Conservation (phyloP, 305 asterid species). For the Fraxinus nigra region DNA sequence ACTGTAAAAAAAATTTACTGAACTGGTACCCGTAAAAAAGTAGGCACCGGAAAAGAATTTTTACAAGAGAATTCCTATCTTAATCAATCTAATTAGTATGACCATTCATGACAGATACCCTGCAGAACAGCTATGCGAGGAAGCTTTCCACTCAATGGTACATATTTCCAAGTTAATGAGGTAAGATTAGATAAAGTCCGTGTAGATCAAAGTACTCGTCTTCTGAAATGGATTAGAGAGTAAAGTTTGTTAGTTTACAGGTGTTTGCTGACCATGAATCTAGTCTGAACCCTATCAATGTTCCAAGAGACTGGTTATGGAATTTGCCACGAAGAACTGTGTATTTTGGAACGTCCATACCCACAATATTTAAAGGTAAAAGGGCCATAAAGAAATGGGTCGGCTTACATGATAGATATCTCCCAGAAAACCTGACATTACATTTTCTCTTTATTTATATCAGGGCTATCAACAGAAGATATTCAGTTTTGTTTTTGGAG, state of each 20-base stretch:
- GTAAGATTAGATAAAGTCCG: slow-evolving; percentile 33
- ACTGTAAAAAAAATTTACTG: neutral
- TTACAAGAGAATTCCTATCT: neutral
- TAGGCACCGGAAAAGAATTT: neutral
- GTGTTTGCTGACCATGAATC: slow-evolving; percentile 94
- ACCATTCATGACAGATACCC: slow-evolving; percentile 61
- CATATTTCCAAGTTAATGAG: slow-evolving; percentile 97
- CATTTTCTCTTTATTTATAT: slow-evolving; percentile 26
- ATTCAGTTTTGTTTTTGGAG: slow-evolving; percentile 94
- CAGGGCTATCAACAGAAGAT: slow-evolving; percentile 73
- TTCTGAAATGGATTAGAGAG: slow-evolving; percentile 18
- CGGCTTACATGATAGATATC: neutral
- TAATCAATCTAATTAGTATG: slow-evolving; percentile 24
- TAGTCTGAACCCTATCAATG: slow-evolving; percentile 71
- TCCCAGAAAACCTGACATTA: slow-evolving; percentile 22
- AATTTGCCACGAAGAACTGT: slow-evolving; percentile 78
- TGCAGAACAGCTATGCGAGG: slow-evolving; percentile 99
- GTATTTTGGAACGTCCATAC: slow-evolving; percentile 93
- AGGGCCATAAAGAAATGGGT: slow-evolving; percentile 15
- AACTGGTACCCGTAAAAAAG: slow-evolving; percentile 6
- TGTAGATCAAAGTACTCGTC: neutral
- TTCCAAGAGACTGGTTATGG: slow-evolving; percentile 92
- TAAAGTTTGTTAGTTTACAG: slow-evolving; percentile 39
- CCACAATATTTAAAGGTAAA: slow-evolving; percentile 86
- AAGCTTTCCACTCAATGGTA: slow-evolving; percentile 96